A percentile compares a stretch with the other conserved stretches of the same genome.
Evolutionary conservation across 108 stramenopile species (phyloP).

Genomic region (Fragilaria crotonensis): DNA sequence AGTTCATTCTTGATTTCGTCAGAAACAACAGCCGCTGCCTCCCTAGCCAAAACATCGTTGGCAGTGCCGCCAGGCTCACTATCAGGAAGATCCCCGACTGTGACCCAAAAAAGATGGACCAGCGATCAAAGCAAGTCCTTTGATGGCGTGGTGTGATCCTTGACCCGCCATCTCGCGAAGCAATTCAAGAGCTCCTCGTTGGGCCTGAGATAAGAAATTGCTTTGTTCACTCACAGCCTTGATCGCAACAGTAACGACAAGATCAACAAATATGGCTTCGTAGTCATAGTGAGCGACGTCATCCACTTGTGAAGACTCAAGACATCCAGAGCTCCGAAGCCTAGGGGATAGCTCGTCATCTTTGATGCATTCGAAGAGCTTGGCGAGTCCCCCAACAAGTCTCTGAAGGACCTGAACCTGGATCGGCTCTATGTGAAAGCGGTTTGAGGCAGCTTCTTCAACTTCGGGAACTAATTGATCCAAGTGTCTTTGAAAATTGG

Average conservation of each 20-base stretch:
- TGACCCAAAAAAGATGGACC: conserved; percentile 11
- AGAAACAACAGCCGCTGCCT: conserved; percentile 46
- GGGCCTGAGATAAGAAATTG: conserved; percentile 69
- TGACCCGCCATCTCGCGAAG: conserved; percentile 55
- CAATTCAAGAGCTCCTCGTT: conserved; percentile 53
- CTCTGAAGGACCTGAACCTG: conserved; percentile 61
- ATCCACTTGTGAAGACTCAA: conserved; percentile 8
- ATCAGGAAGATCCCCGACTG: too few relatives aligned
- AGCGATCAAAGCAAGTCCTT: conserved; percentile 31
- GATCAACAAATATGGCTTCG: conserved; percentile 48
- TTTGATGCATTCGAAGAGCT: conserved; percentile 82
- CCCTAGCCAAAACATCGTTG: conserved; percentile 42
- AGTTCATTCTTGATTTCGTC: conserved; percentile 30
- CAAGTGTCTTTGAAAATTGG: conserved; percentile 42
- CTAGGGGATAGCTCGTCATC: conserved; percentile 48
- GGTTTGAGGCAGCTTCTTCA: conserved; percentile 11
- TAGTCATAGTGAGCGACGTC: conserved; percentile 22
- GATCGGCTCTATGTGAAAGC: conserved; percentile 34
- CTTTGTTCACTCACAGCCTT: conserved; percentile 32
- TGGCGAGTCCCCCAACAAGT: conserved; percentile 43
- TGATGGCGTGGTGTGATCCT: conserved; percentile 54
- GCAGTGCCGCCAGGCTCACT: conserved; percentile 4
- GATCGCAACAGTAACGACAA: conserved; percentile 36
- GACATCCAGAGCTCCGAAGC: conserved; percentile 2
- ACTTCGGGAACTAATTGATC: conserved; percentile 18